Conservation (phyloP, 2,329 filamentous ascomycete species). For the Alternaria sp. region DNA sequence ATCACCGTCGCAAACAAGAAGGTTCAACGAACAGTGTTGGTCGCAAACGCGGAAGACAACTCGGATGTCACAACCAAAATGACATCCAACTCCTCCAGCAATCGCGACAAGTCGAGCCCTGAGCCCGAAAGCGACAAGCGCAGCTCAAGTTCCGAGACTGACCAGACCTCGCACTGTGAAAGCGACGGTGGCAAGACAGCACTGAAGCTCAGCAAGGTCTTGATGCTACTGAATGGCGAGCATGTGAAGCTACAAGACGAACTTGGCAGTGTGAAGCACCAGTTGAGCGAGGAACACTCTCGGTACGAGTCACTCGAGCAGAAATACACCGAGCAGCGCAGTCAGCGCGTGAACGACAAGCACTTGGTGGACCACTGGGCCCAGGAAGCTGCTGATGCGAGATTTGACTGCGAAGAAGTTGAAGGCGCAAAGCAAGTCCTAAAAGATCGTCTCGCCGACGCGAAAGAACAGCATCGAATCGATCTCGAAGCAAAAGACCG, state of each 20-base stretch:
- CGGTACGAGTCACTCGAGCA: neutral
- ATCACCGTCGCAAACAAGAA: neutral
- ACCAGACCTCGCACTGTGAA: neutral
- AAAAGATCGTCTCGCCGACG: neutral
- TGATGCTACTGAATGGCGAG: neutral
- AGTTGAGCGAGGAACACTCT: neutral
- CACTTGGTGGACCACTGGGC: neutral
- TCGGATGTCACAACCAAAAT: neutral
- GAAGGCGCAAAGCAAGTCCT: neutral
- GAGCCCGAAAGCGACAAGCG: neutral
- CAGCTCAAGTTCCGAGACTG: neutral
- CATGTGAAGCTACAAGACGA: neutral
- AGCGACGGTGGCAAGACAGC: neutral
- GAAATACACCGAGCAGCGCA: neutral
- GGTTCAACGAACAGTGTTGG: neutral
- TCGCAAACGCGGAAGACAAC: neutral
- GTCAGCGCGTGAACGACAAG: conserved; percentile 6
- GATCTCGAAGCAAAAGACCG: neutral
- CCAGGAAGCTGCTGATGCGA: neutral
- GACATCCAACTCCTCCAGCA: neutral
- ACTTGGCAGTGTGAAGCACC: neutral
- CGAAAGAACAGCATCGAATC: neutral
- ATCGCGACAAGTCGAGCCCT: neutral
- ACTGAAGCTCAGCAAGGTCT: neutral
- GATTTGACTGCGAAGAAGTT: neutral